These are phyloP conservation scores for Neurospora africana DNA, from an alignment of 495 filamentous ascomycete species.

Conservation along the genomic window DNA sequence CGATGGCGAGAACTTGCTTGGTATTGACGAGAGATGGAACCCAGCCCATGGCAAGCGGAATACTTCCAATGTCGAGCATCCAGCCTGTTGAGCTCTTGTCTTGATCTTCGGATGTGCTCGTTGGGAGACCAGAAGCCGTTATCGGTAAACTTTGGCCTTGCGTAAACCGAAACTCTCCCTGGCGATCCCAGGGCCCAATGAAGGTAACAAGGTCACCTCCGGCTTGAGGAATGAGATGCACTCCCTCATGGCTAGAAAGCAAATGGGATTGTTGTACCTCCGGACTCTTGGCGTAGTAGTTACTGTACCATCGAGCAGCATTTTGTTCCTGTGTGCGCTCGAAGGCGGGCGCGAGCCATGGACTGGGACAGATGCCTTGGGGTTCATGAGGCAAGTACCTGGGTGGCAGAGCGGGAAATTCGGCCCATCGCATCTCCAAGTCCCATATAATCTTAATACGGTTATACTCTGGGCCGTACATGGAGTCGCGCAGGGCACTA, in stretches of 20 bases:
- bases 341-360: conserved; percentile 29
- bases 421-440: conserved; percentile 29
- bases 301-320: conserved; percentile 22
- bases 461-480: conserved; percentile 32
- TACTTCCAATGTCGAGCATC: conserved; percentile 36
- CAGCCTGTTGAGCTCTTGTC: conserved; percentile 20
- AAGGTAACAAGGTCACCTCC: conserved; percentile 23
- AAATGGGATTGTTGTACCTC: conserved; percentile 14
- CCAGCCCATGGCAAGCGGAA: conserved; percentile 35
- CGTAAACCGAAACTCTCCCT: conserved; percentile 23
- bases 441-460: conserved; percentile 29
- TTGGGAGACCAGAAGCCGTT: conserved; percentile 7
- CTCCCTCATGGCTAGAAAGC: conserved; percentile 14
- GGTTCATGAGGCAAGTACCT: conserved; percentile 15
- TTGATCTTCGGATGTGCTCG: conserved; percentile 5
- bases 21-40: conserved; percentile 22
- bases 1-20: conserved; percentile 34
- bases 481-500: conserved; percentile 28
- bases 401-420: conserved; percentile 29
- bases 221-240: conserved; percentile 20
- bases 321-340: conserved; percentile 16
- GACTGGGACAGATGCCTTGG: conserved; percentile 24
- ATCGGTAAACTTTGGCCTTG: conserved; percentile 23
- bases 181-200: conserved; percentile 27
- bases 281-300: conserved; percentile 8